Conservation (phyloP, 768 basidiomycete genomes). For the Russula vinacea region DNA sequence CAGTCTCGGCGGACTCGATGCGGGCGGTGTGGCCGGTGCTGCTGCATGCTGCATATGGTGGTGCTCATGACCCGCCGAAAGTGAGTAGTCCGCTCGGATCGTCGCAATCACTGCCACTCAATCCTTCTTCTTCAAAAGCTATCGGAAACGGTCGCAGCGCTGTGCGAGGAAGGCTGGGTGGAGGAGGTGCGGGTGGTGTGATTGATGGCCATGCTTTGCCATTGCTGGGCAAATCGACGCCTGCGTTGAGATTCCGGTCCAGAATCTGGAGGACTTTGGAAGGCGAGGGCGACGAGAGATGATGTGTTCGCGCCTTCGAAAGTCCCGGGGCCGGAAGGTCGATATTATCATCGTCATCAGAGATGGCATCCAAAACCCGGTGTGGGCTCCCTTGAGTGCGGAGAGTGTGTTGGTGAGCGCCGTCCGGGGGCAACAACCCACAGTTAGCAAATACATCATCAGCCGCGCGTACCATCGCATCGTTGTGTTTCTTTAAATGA, state of each 20-base stretch:
- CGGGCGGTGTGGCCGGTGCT: neutral
- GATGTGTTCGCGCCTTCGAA: neutral
- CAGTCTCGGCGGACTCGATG: neutral
- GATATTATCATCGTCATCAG: neutral
- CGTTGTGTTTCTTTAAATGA: neutral
- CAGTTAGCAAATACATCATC: neutral
- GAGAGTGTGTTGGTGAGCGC: neutral
- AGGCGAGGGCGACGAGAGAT: conserved; percentile 16
- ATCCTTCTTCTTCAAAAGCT: conserved; percentile 21
- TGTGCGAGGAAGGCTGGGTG: neutral
- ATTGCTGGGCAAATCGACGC: neutral
- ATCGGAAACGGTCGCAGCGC: conserved; percentile 16
- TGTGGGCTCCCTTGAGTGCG: neutral
- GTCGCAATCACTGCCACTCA: neutral
- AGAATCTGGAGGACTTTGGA: conserved; percentile 17
- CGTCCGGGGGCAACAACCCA: neutral
- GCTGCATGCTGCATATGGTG: neutral
- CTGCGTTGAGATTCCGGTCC: neutral
- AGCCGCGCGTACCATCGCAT: neutral
- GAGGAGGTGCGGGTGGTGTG: neutral
- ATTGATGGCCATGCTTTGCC: neutral
- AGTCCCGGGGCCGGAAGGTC: neutral
- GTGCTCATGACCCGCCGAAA: neutral
- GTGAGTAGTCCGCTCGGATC: neutral
- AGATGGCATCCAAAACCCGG: conserved; percentile 1